Evolutionary conservation across 164 flowering plant species (phyloP), one percentile per base, ranked within the genome.

Genomic region (Protea cynaroides): DNA sequence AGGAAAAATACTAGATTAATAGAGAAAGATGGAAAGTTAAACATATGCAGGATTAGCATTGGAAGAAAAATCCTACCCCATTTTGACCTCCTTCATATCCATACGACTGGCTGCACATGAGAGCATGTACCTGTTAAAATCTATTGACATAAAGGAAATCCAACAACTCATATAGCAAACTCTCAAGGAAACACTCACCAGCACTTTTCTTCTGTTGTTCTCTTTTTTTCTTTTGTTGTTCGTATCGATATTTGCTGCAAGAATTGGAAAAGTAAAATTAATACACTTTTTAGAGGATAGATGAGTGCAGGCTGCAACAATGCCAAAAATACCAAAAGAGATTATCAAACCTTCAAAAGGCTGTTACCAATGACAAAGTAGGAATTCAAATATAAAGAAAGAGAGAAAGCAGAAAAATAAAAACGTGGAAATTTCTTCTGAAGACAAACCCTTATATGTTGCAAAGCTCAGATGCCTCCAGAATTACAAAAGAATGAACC

Each of bases 71-170:
- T 44, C 72, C 50, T 81, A 94, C 98, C 98, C 96, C 98, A 89
- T 89, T 77, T 91, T 94, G 58, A 94, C 87, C 79, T 90, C 98
- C 78, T 94, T 94, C 76, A 90, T 62, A 74, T 86, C 92, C 97
- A 85, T 75, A 56, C 97, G 94, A 71, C 36, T 82, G 34, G 91
- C 98, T 93, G 76, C 65, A 77, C 65, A 82, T 67, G 73, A 75
- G 53, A 63, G 34, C 53, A 75, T 57, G 70, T 5, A 61, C 64
- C 37, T 9, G 63, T 80, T 60, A 76, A 63, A 22, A 12, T 9
- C 24, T 36, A 57, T 49, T 10, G 19, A 19, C 44, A 47, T 57
- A 56, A 8, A 44, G 21, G 17, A 64, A 36, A n/a, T 10, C 57
- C 54, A 11, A 51, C 29, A 56, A 19, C 58, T 57, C 25, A 64